Evolutionary conservation across 2,329 filamentous ascomycete species (phyloP).

Genomic region (Zarea fungicola): DNA sequence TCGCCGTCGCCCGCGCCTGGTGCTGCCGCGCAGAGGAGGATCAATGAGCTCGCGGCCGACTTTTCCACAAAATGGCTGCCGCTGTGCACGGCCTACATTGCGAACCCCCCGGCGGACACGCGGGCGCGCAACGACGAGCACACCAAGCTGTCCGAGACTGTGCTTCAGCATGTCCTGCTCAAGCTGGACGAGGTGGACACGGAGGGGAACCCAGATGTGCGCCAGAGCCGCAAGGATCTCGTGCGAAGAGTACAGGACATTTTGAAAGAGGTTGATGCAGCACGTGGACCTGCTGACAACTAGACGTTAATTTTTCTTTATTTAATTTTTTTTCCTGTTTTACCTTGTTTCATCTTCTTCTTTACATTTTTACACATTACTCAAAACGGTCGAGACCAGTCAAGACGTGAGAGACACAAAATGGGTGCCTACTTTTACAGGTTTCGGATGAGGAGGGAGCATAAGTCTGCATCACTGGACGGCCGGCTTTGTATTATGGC

Average conservation of each 20-base stretch:
- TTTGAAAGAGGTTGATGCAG: slow-evolving; percentile 58
- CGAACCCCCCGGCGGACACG: slow-evolving; percentile 56
- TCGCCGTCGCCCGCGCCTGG: slow-evolving; percentile 26
- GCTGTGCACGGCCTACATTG: slow-evolving; percentile 56
- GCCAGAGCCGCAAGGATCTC: slow-evolving; percentile 62
- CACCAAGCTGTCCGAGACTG: slow-evolving; percentile 67
- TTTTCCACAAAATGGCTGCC: slow-evolving; percentile 63
- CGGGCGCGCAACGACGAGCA: slow-evolving; percentile 71
- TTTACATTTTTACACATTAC: neutral
- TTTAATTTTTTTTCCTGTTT: neutral
- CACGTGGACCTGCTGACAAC: slow-evolving; percentile 20
- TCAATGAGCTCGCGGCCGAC: slow-evolving; percentile 60
- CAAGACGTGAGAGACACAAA: no score
- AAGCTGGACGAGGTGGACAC: slow-evolving; percentile 75
- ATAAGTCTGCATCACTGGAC: no score
- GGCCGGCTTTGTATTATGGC: no score
- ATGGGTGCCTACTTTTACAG: no score
- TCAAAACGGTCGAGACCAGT: no score
- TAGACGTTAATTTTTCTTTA: neutral
- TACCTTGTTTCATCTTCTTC: neutral
- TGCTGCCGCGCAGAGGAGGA: slow-evolving; percentile 45
- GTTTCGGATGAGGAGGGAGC: no score
- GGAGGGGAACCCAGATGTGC: slow-evolving; percentile 60
- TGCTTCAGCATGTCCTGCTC: slow-evolving; percentile 69
- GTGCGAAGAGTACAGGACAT: slow-evolving; percentile 67